A percentile compares a stretch with the other conserved stretches of the same genome.
Conservation (phyloP, 1,139 yeast species). For the Geotrichum europaeum region DNA sequence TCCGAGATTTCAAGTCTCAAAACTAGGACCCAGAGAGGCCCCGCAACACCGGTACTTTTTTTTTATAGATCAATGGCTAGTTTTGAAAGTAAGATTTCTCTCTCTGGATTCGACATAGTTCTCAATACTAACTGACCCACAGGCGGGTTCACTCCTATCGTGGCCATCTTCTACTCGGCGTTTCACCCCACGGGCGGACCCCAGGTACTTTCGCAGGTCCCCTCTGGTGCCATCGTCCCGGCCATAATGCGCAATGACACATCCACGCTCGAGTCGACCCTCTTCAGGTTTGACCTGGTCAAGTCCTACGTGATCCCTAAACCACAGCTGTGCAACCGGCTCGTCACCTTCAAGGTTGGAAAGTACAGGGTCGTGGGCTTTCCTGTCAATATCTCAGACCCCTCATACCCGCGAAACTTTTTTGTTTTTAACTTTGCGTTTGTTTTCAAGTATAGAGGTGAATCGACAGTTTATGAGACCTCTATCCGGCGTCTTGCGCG, state of each 20-base stretch:
- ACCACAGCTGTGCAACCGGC: slow-evolving; percentile 78
- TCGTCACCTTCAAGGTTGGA: slow-evolving; percentile 67
- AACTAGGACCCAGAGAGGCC: no score
- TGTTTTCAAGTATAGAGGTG: slow-evolving; percentile 78
- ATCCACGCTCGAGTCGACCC: slow-evolving; percentile 36
- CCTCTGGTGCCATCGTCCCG: slow-evolving; percentile 51
- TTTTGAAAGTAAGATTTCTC: slow-evolving; percentile 8
- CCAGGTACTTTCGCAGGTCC: slow-evolving; percentile 88
- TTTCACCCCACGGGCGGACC: slow-evolving; percentile 97
- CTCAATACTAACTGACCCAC: slow-evolving; percentile 5
- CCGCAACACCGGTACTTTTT: no score
- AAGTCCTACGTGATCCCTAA: slow-evolving; percentile 92
- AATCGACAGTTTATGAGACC: slow-evolving; percentile 79
- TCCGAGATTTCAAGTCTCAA: no score
- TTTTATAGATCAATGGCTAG: slow-evolving; percentile 7
- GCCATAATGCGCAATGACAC: slow-evolving; percentile 34
- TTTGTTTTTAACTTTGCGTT: slow-evolving; percentile 90
- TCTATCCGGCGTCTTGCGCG: slow-evolving; percentile 78
- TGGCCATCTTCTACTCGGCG: slow-evolving; percentile 81
- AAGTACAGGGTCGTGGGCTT: slow-evolving; percentile 76
- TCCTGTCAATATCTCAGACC: slow-evolving; percentile 75
- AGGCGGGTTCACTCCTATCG: slow-evolving; percentile 73
- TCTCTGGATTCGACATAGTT: background rate
- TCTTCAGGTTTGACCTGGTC: slow-evolving; percentile 77
- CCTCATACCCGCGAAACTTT: slow-evolving; percentile 79